These are phyloP conservation scores for Cicer yamashitae DNA, from an alignment of 306 rosid species.

Conservation along the genomic window DNA sequence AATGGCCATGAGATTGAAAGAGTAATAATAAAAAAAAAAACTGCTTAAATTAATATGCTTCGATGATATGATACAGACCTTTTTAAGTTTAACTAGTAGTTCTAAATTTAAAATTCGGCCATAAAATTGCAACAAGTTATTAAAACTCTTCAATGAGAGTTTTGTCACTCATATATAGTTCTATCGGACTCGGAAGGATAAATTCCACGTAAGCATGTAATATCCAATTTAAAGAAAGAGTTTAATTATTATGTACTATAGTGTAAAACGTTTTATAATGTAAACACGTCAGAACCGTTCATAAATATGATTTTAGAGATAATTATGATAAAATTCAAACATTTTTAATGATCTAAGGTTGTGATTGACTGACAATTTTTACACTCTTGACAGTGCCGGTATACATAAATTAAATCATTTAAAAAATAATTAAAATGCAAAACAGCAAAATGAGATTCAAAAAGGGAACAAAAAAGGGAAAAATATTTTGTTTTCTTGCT, in stretches of 20 bases:
- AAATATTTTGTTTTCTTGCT: constrained; percentile 50
- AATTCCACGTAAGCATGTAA: background rate
- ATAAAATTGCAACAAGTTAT: background rate
- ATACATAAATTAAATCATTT: no score
- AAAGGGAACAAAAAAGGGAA: constrained; percentile 43
- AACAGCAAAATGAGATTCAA: constrained; percentile 46
- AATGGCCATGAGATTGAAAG: no score
- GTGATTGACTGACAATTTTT: no score
- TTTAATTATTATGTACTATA: no score
- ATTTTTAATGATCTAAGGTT: no score
- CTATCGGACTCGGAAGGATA: background rate
- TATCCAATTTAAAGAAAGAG: background rate
- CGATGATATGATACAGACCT: background rate
- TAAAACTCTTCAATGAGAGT: background rate
- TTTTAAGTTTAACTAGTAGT: background rate
- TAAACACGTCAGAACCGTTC: no score
- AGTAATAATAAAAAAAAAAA: no score
- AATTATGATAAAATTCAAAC: no score
- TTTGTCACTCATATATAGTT: background rate
- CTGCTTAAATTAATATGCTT: no score
- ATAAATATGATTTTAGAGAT: no score
- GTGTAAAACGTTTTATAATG: no score
- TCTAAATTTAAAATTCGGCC: background rate
- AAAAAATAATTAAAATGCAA: background rate
- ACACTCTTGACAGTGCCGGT: no score